phyloP scores from a whole-genome alignment of 2,329 filamentous ascomycete genomes.

The Colletotrichum aenigma region DNA sequence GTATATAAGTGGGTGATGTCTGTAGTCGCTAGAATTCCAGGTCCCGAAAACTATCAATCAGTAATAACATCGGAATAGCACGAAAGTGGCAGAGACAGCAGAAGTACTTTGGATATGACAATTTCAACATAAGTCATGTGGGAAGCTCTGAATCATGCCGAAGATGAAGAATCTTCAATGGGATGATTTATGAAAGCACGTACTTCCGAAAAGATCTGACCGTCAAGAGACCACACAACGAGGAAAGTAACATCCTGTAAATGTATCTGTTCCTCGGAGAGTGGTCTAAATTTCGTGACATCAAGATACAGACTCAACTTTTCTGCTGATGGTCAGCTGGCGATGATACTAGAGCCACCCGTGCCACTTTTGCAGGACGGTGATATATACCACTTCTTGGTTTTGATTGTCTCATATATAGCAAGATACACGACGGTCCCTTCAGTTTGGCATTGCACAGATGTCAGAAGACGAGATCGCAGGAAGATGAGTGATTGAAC shows the following conservation, averaged over 20 bases:
- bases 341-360: neutral
- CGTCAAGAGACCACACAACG: neutral
- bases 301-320: neutral
- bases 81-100: neutral
- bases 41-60: neutral
- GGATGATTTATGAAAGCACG: neutral
- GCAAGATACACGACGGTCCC: neutral
- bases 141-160: neutral
- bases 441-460: neutral
- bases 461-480: neutral
- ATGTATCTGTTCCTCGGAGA: neutral
- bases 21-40: neutral
- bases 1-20: neutral
- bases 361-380: neutral
- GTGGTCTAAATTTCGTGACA: neutral
- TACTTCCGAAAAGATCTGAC: neutral
- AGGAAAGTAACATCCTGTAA: neutral
- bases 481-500: neutral
- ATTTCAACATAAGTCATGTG: neutral
- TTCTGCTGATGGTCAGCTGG: neutral
- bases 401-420: neutral
- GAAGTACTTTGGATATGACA: neutral
- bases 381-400: neutral
- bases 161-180: neutral
- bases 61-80: neutral